Conservation (phyloP, 192 early-diverging fungal genomes). For the Pilobolus umbonatus region DNA sequence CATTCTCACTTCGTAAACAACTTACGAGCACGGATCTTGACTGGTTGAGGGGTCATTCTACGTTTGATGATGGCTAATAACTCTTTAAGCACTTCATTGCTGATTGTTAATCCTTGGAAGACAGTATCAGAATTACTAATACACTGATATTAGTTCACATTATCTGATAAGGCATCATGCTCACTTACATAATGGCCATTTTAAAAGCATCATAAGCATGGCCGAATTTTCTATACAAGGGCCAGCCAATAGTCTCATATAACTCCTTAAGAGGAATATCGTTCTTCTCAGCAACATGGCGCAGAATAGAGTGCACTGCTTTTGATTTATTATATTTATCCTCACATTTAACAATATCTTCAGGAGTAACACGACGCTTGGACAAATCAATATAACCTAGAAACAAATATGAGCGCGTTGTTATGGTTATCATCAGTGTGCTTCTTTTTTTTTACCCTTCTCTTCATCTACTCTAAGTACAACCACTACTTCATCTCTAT, state of each 20-base stretch:
- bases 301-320: constrained; percentile 80
- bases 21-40: constrained; percentile 88
- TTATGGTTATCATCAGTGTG: too few relatives aligned
- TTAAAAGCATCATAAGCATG: constrained; percentile 98
- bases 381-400: constrained; percentile 96
- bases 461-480: constrained; percentile 95
- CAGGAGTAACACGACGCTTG: constrained; percentile 86
- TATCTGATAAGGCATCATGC: neutral
- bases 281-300: constrained; percentile 84
- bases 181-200: constrained; percentile 72
- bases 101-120: constrained; percentile 75
- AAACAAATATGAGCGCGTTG: neutral
- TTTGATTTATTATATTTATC: constrained; percentile 94
- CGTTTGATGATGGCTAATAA: constrained; percentile 80
- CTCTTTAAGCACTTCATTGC: constrained; percentile 59
- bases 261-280: constrained; percentile 78
- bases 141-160: constrained; percentile 1
- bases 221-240: constrained; percentile 91
- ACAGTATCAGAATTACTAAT: constrained; percentile 78
- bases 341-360: constrained; percentile 86
- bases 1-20: neutral
- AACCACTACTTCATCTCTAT: constrained; percentile 87
- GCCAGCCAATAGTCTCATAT: constrained; percentile 86
- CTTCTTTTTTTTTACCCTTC: constrained; percentile 59
- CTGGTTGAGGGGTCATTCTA: constrained; percentile 90